Evolutionary conservation across 495 filamentous ascomycete genomes (phyloP).

Genomic region (Talaromyces ruber): DNA sequence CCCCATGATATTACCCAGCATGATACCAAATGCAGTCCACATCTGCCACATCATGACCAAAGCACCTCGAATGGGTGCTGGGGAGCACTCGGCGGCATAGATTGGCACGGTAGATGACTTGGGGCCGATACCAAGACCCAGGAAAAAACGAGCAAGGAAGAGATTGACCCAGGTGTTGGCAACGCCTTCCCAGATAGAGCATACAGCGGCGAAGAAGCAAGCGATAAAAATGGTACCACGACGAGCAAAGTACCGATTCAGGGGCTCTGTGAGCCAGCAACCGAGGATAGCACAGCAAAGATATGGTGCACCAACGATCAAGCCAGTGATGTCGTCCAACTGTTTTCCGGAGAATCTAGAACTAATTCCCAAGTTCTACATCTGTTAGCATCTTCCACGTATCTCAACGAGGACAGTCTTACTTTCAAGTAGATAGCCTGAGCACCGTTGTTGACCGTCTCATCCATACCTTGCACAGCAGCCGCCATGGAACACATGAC

Average conservation of each 20-base stretch:
- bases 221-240: slow-evolving; percentile 51
- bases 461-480: slow-evolving; percentile 58
- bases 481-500: slow-evolving; percentile 41
- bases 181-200: slow-evolving; percentile 41
- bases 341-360: slow-evolving; percentile 13
- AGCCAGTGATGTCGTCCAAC: slow-evolving; percentile 27
- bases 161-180: slow-evolving; percentile 43
- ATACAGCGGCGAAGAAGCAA: slow-evolving; percentile 37
- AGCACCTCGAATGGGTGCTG: slow-evolving; percentile 47
- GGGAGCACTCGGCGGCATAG: slow-evolving; percentile 50
- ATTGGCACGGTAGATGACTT: slow-evolving; percentile 52
- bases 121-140: slow-evolving; percentile 53
- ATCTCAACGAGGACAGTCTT: slow-evolving; percentile 8
- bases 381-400: slow-evolving; percentile 8
- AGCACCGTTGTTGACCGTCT: slow-evolving; percentile 74
- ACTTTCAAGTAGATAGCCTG: slow-evolving; percentile 54
- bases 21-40: slow-evolving; percentile 70
- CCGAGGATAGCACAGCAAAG: slow-evolving; percentile 35
- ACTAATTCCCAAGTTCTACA: slow-evolving; percentile 25
- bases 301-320: slow-evolving; percentile 40
- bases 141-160: slow-evolving; percentile 49
- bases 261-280: slow-evolving; percentile 46
- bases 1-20: slow-evolving; percentile 66
- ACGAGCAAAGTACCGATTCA: slow-evolving; percentile 47
- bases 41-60: slow-evolving; percentile 57